Evolutionary conservation across 2,329 filamentous ascomycete genomes (phyloP).

Genomic region (Leptographium wingfieldii): DNA sequence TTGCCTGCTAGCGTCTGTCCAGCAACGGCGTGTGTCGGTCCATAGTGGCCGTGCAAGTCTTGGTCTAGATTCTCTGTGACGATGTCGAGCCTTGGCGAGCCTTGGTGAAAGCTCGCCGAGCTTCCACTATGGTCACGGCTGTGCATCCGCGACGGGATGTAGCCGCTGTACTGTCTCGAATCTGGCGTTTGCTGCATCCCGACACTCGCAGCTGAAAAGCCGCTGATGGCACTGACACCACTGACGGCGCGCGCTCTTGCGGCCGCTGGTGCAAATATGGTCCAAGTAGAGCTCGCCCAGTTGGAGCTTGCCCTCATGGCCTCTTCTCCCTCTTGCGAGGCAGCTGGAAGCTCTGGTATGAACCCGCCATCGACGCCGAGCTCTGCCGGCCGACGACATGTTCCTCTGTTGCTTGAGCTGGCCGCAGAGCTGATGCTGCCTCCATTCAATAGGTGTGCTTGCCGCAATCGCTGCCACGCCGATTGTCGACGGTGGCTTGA

Average conservation of each 20-base stretch:
- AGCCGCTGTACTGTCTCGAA: slow-evolving; percentile 14
- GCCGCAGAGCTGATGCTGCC: background rate
- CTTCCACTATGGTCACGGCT: background rate
- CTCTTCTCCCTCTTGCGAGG: background rate
- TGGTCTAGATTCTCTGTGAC: slow-evolving; percentile 28
- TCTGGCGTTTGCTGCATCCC: slow-evolving; percentile 10
- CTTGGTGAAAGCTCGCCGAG: background rate
- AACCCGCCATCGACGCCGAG: slow-evolving; percentile 22
- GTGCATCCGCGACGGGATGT: slow-evolving; percentile 5
- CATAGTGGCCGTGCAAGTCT: slow-evolving; percentile 33
- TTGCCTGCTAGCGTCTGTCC: slow-evolving; percentile 27
- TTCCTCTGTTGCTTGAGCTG: background rate
- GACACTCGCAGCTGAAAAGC: background rate
- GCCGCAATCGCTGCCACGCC: background rate
- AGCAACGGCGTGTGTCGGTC: slow-evolving; percentile 24
- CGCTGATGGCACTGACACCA: slow-evolving; percentile 6
- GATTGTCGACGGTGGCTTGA: slow-evolving; percentile 16
- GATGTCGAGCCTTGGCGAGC: slow-evolving; percentile 16
- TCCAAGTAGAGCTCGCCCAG: background rate
- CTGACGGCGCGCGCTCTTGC: slow-evolving; percentile 16
- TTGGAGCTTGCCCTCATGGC: background rate
- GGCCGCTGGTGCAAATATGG: background rate
- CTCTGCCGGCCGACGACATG: slow-evolving; percentile 21
- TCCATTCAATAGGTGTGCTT: background rate
- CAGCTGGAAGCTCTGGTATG: slow-evolving; percentile 23